phyloP scores from a whole-genome alignment of 129 eudicot species.

The Centella asiatica region DNA sequence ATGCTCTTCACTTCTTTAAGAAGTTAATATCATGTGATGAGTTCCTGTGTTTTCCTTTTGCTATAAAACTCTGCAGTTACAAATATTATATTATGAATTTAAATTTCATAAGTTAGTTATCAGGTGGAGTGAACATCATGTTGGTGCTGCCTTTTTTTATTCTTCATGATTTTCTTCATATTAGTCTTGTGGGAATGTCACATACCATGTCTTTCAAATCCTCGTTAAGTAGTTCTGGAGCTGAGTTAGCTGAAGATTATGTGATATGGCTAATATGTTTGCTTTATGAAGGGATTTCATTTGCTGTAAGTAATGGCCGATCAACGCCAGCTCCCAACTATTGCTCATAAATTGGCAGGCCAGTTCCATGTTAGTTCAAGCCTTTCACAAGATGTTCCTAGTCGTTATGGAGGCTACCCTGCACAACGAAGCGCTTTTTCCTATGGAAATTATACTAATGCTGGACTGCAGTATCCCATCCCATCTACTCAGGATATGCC shows the following conservation, averaged over 20 bases:
- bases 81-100: too few relatives aligned
- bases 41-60: too few relatives aligned
- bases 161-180: too few relatives aligned
- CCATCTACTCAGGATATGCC: slow-evolving; percentile 3
- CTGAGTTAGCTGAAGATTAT: not conserved
- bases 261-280: not conserved
- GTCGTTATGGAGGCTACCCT: slow-evolving; percentile 25
- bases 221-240: not conserved
- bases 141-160: too few relatives aligned
- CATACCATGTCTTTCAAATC: not conserved
- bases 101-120: too few relatives aligned
- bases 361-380: slow-evolving; percentile 30
- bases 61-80: too few relatives aligned
- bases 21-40: too few relatives aligned
- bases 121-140: too few relatives aligned
- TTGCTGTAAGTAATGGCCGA: slow-evolving; percentile 23
- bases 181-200: not conserved
- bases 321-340: slow-evolving; percentile 20
- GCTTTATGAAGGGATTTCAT: slow-evolving; percentile 13
- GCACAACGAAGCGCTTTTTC: slow-evolving; percentile 15
- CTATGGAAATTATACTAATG: slow-evolving; percentile 24
- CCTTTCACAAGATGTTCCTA: slow-evolving; percentile 18
- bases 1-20: too few relatives aligned
- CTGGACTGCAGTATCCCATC: slow-evolving; percentile 21
- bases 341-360: slow-evolving; percentile 23